Percentiles rank a stretch among this genome's conserved stretches.
phyloP scores from a whole-genome alignment of 371 early-diverging fungal species.

The Blakeslea trispora region DNA sequence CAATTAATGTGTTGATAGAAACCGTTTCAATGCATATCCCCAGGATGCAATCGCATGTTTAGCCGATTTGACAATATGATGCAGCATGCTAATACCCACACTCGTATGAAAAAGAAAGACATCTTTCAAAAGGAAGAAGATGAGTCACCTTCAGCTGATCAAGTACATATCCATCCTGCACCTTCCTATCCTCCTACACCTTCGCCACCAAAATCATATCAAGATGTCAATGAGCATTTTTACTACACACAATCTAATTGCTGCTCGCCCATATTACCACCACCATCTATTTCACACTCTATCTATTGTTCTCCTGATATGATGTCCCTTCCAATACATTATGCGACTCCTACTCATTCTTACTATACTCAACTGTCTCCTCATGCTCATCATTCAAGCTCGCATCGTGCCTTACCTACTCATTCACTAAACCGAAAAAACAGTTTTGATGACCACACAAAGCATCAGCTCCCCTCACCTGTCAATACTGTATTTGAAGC shows the following conservation, averaged over 20 bases:
- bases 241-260: not conserved
- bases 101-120: slow-evolving; percentile 20
- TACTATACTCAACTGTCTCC: not conserved
- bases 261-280: not conserved
- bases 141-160: not conserved
- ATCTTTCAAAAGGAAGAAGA: not conserved
- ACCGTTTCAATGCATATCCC: slow-evolving; percentile 50
- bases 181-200: not conserved
- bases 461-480: slow-evolving; percentile 3
- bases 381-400: too few species aligned
- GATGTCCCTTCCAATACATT: too few species aligned
- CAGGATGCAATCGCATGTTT: slow-evolving; percentile 48
- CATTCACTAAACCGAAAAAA: too few species aligned
- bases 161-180: slow-evolving; percentile 2
- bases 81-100: slow-evolving; percentile 55
- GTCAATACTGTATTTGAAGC: not conserved
- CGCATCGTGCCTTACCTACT: too few species aligned
- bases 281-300: not conserved
- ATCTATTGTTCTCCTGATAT: not conserved
- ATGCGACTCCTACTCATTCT: not conserved
- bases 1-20: slow-evolving; percentile 19
- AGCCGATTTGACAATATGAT: slow-evolving; percentile 61
- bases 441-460: not conserved
- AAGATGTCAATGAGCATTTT: not conserved
- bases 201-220: not conserved